Percentiles rank a stretch among this genome's conserved stretches.
Conservation (phyloP, 2,329 filamentous ascomycete species). For the Periconia sp. region DNA sequence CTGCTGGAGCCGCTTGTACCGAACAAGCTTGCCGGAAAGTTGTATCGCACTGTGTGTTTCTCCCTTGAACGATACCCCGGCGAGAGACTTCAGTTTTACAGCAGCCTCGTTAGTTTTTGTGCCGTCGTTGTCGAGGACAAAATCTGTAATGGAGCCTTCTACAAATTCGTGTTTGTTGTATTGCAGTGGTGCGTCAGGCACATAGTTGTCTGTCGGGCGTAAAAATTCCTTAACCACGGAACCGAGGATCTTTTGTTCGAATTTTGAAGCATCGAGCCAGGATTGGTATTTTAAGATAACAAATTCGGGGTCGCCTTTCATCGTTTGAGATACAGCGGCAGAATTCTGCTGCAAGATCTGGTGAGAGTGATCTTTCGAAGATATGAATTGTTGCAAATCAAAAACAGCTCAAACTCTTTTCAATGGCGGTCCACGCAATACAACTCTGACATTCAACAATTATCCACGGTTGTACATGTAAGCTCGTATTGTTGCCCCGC, state of each 20-base stretch:
- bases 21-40: background rate
- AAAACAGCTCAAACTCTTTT: too few species aligned
- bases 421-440: too few species aligned
- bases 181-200: background rate
- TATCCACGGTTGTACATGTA: too few species aligned
- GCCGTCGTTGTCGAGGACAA: background rate
- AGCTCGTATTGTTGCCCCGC: too few species aligned
- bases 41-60: background rate
- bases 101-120: background rate
- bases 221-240: background rate
- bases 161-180: background rate
- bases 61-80: background rate
- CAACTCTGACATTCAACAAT: too few species aligned
- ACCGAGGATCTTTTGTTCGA: constrained; percentile 2
- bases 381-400: too few species aligned
- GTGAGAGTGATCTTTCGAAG: too few species aligned
- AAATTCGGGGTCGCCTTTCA: constrained; percentile 1
- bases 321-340: background rate
- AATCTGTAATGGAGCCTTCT: background rate
- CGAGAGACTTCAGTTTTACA: background rate
- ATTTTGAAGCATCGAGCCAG: background rate
- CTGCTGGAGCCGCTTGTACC: background rate
- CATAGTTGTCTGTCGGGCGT: constrained; percentile 1
- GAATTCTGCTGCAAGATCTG: too few species aligned
- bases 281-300: constrained; percentile 1